These are phyloP conservation scores for Circinella minor DNA, from an alignment of 371 early-diverging fungal genomes.

Conservation along the genomic window DNA sequence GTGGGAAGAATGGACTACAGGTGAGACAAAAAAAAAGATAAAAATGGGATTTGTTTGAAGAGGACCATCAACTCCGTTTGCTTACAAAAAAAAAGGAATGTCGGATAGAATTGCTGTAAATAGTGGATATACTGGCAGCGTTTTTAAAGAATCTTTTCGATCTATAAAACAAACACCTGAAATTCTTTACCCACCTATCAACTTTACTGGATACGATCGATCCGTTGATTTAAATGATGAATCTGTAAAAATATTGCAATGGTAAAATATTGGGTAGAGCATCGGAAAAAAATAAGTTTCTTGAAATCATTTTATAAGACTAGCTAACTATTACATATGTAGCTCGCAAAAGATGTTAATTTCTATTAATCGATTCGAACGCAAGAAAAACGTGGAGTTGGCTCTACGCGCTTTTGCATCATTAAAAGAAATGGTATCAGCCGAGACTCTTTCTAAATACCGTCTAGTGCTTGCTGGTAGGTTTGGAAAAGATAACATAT, in stretches of 20 bases:
- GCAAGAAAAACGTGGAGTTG: constrained; percentile 90
- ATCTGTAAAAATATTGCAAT: constrained; percentile 56
- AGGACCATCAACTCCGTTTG: too few relatives aligned
- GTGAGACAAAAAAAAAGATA: constrained; percentile 29
- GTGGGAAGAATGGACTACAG: constrained; percentile 87
- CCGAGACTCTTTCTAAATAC: constrained; percentile 40
- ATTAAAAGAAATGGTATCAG: constrained; percentile 31
- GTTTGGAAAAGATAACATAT: too few relatives aligned
- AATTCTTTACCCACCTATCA: constrained; percentile 89
- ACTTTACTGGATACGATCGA: constrained; percentile 70
- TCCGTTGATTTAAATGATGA: constrained; percentile 59
- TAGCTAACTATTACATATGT: neutral
- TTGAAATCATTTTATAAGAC: neutral
- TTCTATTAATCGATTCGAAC: constrained; percentile 94
- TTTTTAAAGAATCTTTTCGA: constrained; percentile 77
- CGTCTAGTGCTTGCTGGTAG: constrained; percentile 71
- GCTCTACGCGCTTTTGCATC: constrained; percentile 81
- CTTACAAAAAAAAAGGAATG: neutral
- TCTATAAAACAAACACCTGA: constrained; percentile 61
- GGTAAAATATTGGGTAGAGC: constrained; percentile 30
- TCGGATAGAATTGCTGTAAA: constrained; percentile 92
- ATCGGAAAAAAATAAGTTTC: neutral
- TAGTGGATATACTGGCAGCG: constrained; percentile 85
- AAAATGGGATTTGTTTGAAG: too few relatives aligned
- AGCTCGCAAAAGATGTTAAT: constrained; percentile 56